Base-by-base conservation (phyloP, 768 basidiomycete genomes). In the Jaapia argillacea region DNA sequence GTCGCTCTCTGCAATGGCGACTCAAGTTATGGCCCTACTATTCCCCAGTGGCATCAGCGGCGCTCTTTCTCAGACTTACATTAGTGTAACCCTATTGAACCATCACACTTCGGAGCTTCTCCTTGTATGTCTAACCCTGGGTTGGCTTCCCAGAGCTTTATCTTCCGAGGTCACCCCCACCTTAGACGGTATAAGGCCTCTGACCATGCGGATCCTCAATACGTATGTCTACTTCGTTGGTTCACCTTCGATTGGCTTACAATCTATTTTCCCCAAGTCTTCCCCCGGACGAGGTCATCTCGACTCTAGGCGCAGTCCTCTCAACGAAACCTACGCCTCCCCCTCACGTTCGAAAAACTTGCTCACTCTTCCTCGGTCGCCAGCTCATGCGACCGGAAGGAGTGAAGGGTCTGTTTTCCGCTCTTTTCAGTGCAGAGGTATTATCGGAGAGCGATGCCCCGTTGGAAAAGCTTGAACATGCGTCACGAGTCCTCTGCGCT, bases 361-460 rank as follows among this genome's bases (percentile, higher is more conserved):
- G 78, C 49, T 65, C 73, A 0, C 67, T 68, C n/a, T 63, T 87
- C 24, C 72, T 91, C 21, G 81, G 77, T 50, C 70, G 72, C 45
- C 85, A 88, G 54, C 60, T 91, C 6, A 60, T 85, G 18, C 76
- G 84, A 18, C 74, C 78, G 0, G 73, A 77, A 20, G 89, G 89
- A 1, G 68, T 90, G 1, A 68, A 66, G 23, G 85, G 84, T 0
- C 68, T 91, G 16, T 79, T 75, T 49, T 67, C 70, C 6, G 81
- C 83, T 6, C 64, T 88, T 1, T 80, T 90, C 42, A 77, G 79
- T 2, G 81, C 80, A 35, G 72, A 73, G 26, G 75, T 77, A 16
- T 48, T 59, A 0, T 51, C 54, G 1, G 65, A 59, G 5, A 75
- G 75, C 3, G 75, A 78, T 42, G 67, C 73, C 2, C 69, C 71